A percentile compares a stretch with the other conserved stretches of the same genome.
phyloP scores from a whole-genome alignment of 2,329 filamentous ascomycete species.

The Grosmannia clavigera region DNA sequence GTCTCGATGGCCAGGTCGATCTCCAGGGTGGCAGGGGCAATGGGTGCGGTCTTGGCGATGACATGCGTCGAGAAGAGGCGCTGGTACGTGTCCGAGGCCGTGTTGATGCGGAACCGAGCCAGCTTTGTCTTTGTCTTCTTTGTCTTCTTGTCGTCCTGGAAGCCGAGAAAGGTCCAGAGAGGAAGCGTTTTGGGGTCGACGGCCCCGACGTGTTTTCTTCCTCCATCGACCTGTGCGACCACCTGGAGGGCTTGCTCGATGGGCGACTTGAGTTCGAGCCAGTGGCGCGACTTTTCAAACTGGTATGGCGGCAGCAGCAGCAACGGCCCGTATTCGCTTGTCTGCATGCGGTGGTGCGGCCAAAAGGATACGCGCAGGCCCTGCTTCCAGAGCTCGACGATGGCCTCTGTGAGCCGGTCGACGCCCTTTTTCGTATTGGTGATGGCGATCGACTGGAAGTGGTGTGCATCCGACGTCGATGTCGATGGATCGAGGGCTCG shows the following conservation, averaged over 20 bases:
- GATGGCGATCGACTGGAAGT: slow-evolving; percentile 16
- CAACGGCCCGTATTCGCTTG: slow-evolving; percentile 5
- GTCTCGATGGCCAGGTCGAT: slow-evolving; percentile 20
- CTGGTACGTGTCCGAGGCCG: slow-evolving; percentile 21
- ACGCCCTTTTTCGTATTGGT: slow-evolving; percentile 11
- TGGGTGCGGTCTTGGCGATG: slow-evolving; percentile 25
- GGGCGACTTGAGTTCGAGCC: slow-evolving; percentile 17
- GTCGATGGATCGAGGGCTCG: slow-evolving; percentile 12
- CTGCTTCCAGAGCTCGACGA: slow-evolving; percentile 25
- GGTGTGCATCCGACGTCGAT: neutral
- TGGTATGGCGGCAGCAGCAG: slow-evolving; percentile 27
- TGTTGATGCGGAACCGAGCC: slow-evolving; percentile 30
- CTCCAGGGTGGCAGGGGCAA: slow-evolving; percentile 26
- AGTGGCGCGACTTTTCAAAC: slow-evolving; percentile 25
- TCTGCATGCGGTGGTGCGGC: slow-evolving; percentile 21
- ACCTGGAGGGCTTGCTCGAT: slow-evolving; percentile 7
- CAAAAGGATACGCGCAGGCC: slow-evolving; percentile 25
- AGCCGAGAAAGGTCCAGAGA: slow-evolving; percentile 6
- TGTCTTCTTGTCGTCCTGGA: slow-evolving; percentile 5
- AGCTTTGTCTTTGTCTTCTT: neutral
- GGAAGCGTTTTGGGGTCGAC: slow-evolving; percentile 3
- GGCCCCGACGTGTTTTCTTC: neutral
- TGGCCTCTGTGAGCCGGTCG: slow-evolving; percentile 15
- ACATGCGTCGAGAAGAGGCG: slow-evolving; percentile 23
- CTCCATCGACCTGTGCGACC: neutral